phyloP scores from a whole-genome alignment of 2,329 filamentous ascomycete species.

The Macrophomina pseudophaseolina region DNA sequence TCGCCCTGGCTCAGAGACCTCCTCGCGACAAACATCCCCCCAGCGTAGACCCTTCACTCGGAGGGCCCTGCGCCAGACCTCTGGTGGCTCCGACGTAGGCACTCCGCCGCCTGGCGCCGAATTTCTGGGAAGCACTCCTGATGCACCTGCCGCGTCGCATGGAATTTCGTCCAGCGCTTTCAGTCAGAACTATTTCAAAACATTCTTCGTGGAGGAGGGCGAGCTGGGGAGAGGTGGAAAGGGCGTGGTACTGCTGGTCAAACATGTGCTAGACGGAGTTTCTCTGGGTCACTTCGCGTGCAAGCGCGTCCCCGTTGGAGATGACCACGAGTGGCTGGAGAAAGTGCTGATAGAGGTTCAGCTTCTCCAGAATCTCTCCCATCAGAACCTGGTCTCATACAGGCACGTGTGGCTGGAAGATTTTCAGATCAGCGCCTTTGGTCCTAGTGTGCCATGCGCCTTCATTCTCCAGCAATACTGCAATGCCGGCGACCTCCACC shows the following conservation, averaged over 20 bases:
- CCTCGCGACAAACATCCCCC: constrained; percentile 52
- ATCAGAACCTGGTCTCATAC: constrained; percentile 95
- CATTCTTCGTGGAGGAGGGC: constrained; percentile 88
- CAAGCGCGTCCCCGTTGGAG: constrained; percentile 91
- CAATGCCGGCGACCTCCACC: constrained; percentile 88
- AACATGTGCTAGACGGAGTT: constrained; percentile 89
- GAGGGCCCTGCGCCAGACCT: constrained; percentile 52
- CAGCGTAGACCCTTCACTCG: constrained; percentile 46
- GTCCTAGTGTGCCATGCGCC: constrained; percentile 88
- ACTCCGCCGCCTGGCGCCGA: constrained; percentile 55
- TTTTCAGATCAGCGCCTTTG: constrained; percentile 79
- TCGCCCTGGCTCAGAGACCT: constrained; percentile 56
- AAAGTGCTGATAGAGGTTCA: constrained; percentile 95
- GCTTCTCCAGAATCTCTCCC: constrained; percentile 85
- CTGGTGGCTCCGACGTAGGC: constrained; percentile 39
- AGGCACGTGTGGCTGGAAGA: constrained; percentile 97
- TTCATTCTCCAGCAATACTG: constrained; percentile 99
- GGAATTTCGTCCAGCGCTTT: constrained; percentile 88
- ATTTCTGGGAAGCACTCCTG: constrained; percentile 53
- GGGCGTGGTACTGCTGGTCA: constrained; percentile 91
- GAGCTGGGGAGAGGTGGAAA: constrained; percentile 90
- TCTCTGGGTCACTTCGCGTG: constrained; percentile 90
- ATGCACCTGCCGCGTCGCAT: constrained; percentile 51
- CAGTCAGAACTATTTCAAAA: constrained; percentile 88
- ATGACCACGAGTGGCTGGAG: constrained; percentile 93